Conservation (phyloP, 2,329 filamentous ascomycete species). For the Monosporascus sp. region DNA sequence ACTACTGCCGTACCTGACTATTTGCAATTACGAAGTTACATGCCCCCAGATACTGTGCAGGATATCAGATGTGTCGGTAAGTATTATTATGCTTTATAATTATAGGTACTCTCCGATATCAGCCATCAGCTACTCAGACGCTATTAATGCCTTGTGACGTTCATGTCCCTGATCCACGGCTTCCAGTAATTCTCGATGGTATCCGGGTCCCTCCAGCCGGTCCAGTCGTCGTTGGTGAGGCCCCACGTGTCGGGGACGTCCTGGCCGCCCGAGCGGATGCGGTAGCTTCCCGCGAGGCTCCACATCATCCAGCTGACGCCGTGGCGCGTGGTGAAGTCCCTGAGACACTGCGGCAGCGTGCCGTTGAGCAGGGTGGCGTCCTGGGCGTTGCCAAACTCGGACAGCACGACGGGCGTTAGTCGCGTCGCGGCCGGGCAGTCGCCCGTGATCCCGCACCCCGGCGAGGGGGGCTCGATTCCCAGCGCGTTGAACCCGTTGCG, state of each 20-base stretch:
- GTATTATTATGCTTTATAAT: too few species aligned
- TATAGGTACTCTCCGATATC: neutral
- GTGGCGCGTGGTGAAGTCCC: slow-evolving; percentile 38
- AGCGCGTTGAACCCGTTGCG: slow-evolving; percentile 44
- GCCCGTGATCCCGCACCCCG: slow-evolving; percentile 34
- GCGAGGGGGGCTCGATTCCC: slow-evolving; percentile 33
- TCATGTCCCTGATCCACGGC: slow-evolving; percentile 42
- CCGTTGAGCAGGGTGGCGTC: slow-evolving; percentile 35
- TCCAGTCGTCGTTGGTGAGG: slow-evolving; percentile 40
- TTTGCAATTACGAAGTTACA: too few species aligned
- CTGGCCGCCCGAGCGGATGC: slow-evolving; percentile 38
- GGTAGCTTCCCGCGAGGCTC: slow-evolving; percentile 42
- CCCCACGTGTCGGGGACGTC: slow-evolving; percentile 43
- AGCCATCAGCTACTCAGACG: neutral
- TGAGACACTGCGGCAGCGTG: slow-evolving; percentile 40
- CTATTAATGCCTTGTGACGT: slow-evolving; percentile 15
- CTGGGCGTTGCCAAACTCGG: slow-evolving; percentile 42
- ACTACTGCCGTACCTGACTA: too few species aligned
- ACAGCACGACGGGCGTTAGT: slow-evolving; percentile 40
- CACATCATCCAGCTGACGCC: slow-evolving; percentile 45
- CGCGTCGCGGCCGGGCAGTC: slow-evolving; percentile 31
- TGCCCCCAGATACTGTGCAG: too few species aligned
- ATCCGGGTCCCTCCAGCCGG: slow-evolving; percentile 38
- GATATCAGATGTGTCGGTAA: too few species aligned
- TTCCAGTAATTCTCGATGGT: slow-evolving; percentile 45